These are phyloP conservation scores for Cenchrus fungigraminus DNA, from an alignment of 176 grass and related monocot species.

Conservation along the genomic window DNA sequence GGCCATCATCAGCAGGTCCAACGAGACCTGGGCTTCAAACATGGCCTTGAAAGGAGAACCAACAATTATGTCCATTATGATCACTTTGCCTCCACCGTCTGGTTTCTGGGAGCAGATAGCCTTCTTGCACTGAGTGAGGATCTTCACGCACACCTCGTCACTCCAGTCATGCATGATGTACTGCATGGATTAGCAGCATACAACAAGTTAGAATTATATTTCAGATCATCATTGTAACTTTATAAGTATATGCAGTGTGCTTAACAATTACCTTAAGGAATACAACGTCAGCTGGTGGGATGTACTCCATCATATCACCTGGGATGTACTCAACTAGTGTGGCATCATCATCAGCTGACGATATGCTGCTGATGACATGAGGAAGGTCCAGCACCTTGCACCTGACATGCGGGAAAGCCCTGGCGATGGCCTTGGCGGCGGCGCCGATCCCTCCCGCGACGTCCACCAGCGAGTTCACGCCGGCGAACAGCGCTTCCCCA, in stretches of 20 bases:
- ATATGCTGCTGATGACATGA: constrained; percentile 19
- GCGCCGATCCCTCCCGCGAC: constrained; percentile 43
- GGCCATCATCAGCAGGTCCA: constrained; percentile 39
- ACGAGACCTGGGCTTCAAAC: constrained; percentile 13
- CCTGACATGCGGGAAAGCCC: constrained; percentile 37
- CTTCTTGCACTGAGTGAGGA: constrained; percentile 14
- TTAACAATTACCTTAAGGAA: too few species aligned
- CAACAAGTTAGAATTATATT: too few species aligned
- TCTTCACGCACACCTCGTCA: too few species aligned
- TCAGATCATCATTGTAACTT: too few species aligned
- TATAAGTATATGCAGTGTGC: too few species aligned
- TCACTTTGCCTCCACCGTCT: constrained; percentile 31
- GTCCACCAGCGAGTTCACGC: constrained; percentile 37
- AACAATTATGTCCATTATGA: constrained; percentile 38
- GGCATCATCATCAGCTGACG: too few species aligned
- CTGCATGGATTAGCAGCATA: too few species aligned
- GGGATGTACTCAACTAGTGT: too few species aligned
- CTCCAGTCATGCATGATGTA: too few species aligned
- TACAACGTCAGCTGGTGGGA: too few species aligned
- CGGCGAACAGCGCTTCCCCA: constrained; percentile 35
- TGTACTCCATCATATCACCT: too few species aligned
- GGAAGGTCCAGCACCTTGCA: constrained; percentile 57
- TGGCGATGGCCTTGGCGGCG: constrained; percentile 5
- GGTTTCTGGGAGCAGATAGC: constrained; percentile 20
- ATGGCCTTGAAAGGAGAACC: background rate